Evolutionary conservation across 1,284 basidiomycete genomes (phyloP).

Genomic region (Tilletia setariae): DNA sequence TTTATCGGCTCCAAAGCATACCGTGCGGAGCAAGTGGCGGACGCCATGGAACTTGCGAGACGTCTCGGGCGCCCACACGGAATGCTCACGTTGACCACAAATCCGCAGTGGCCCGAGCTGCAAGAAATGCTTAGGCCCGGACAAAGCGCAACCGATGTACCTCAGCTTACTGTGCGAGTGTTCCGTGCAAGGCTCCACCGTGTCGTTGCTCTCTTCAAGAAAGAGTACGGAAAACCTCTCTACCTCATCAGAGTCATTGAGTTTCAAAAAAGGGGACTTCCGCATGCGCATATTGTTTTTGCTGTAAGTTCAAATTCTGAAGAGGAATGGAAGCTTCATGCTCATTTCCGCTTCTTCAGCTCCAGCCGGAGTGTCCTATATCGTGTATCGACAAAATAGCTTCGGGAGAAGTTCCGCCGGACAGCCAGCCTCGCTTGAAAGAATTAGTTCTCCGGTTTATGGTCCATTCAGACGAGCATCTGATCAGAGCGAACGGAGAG

Average conservation of each 20-base stretch:
- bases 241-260: background rate
- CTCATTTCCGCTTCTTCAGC: background rate
- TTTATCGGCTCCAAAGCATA: slow-evolving; percentile 1
- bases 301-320: background rate
- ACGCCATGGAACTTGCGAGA: background rate
- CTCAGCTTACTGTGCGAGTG: background rate
- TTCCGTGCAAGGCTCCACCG: background rate
- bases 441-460: background rate
- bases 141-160: too few species aligned
- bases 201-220: background rate
- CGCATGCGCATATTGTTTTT: background rate
- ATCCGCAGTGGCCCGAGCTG: background rate
- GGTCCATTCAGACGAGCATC: slow-evolving; percentile 1
- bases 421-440: background rate
- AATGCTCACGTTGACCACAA: background rate
- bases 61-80: background rate
- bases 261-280: slow-evolving; percentile 1
- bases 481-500: background rate
- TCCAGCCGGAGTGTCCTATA: background rate
- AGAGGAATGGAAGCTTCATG: background rate
- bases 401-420: background rate
- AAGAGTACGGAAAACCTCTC: background rate
- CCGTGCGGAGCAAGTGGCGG: background rate
- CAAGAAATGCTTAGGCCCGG: background rate
- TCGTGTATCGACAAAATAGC: background rate